Percentiles rank a stretch among this genome's conserved stretches.
phyloP scores from a whole-genome alignment of 2,329 filamentous ascomycete genomes.

The Ascochyta clinopodiicola region DNA sequence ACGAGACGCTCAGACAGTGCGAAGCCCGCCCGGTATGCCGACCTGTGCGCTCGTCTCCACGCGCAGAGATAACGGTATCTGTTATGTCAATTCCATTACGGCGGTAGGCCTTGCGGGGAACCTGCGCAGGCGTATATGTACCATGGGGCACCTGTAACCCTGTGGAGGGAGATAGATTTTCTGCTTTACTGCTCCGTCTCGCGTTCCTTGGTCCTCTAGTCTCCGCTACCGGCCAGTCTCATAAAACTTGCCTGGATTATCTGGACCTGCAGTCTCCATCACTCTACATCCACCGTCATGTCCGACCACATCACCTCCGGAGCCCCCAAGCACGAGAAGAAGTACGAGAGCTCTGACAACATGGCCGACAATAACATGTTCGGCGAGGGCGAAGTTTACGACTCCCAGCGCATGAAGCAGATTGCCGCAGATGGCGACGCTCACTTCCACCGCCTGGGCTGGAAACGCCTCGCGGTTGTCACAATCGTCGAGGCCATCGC shows the following conservation, averaged over 20 bases:
- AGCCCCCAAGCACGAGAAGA: constrained; percentile 10
- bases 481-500: constrained; percentile 23
- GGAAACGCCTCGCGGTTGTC: constrained; percentile 23
- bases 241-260: background rate
- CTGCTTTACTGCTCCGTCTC: background rate
- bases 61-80: constrained; percentile 16
- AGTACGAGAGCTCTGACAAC: constrained; percentile 12
- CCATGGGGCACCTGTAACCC: constrained; percentile 13
- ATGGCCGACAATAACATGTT: constrained; percentile 16
- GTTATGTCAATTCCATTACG: constrained; percentile 22
- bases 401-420: constrained; percentile 18
- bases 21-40: constrained; percentile 5
- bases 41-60: constrained; percentile 17
- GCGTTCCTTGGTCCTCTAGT: background rate
- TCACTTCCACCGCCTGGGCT: constrained; percentile 22
- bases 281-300: background rate
- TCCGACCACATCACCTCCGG: constrained; percentile 9
- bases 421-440: constrained; percentile 20
- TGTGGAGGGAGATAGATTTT: constrained; percentile 9
- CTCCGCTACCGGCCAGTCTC: constrained; percentile 1
- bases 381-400: constrained; percentile 17
- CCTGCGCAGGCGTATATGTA: constrained; percentile 15
- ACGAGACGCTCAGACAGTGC: constrained; percentile 10
- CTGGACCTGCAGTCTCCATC: background rate
- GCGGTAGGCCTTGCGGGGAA: constrained; percentile 12